phyloP scores from a whole-genome alignment of 2,329 filamentous ascomycete genomes.

The Colletotrichum sansevieriae region DNA sequence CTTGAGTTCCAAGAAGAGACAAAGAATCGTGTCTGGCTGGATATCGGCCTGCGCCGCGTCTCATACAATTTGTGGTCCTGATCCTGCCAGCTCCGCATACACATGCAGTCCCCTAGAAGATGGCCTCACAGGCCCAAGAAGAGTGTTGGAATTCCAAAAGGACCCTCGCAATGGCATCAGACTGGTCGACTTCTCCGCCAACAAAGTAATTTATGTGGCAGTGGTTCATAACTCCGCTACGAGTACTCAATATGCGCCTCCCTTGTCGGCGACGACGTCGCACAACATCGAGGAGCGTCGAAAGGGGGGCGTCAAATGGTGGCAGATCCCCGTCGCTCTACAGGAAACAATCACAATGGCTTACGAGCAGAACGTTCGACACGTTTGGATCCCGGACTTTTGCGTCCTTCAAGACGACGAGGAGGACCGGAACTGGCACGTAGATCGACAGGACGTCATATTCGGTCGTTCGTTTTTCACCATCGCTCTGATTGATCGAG shows the following conservation, averaged over 20 bases:
- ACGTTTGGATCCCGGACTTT: conserved; percentile 13
- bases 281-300: conserved; percentile 15
- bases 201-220: conserved; percentile 7
- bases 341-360: conserved; percentile 25
- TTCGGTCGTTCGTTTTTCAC: conserved; percentile 12
- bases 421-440: conserved; percentile 17
- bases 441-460: conserved; percentile 16
- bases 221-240: neutral
- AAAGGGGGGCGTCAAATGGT: conserved; percentile 8
- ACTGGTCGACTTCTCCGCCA: neutral
- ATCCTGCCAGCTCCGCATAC: neutral
- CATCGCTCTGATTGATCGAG: conserved; percentile 14
- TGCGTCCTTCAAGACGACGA: conserved; percentile 21
- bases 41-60: neutral
- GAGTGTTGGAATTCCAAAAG: conserved; percentile 11
- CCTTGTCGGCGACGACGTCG: neutral
- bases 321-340: conserved; percentile 18
- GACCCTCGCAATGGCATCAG: conserved; percentile 26
- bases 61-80: neutral
- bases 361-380: conserved; percentile 1
- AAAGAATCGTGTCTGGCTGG: conserved; percentile 21
- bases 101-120: neutral
- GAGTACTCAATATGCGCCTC: neutral
- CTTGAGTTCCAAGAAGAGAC: conserved; percentile 3
- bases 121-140: neutral